A percentile compares a stretch with the other conserved stretches of the same genome.
Evolutionary conservation across 129 eudicot genomes (phyloP).

Genomic region (Saussurea involucrata): DNA sequence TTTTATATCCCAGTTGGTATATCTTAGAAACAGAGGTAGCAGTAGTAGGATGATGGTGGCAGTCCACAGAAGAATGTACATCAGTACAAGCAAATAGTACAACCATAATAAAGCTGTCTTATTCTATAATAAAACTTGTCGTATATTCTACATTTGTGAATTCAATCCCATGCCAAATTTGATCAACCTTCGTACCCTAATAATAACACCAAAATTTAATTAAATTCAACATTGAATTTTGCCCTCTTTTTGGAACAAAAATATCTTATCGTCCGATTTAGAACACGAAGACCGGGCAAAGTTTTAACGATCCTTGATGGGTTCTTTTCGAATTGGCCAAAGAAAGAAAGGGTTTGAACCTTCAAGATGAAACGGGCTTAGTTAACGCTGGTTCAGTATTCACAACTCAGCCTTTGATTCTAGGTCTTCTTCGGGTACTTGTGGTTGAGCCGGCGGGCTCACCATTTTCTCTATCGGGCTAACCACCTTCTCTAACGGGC

Average conservation of each 20-base stretch:
- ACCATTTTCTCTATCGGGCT: constrained; percentile 39
- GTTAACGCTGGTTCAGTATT: constrained; percentile 2
- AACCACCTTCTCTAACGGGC: constrained; percentile 39
- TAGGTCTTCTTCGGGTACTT: constrained; percentile 26
- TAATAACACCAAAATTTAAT: constrained; percentile 12
- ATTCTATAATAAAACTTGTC: constrained; percentile 18
- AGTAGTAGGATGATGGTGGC: background rate
- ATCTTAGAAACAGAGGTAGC: background rate
- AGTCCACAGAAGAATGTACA: constrained; percentile 12
- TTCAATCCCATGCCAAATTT: constrained; percentile 20
- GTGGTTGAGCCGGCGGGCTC: constrained; percentile 31
- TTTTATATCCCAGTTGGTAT: background rate
- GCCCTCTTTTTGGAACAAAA: constrained; percentile 16
- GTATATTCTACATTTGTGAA: constrained; percentile 28
- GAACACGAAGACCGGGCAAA: background rate
- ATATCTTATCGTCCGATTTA: background rate
- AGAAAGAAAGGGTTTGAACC: background rate
- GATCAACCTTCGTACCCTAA: constrained; percentile 12
- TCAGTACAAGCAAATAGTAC: constrained; percentile 22
- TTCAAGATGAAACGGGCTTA: background rate
- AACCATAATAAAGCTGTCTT: constrained; percentile 20
- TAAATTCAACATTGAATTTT: background rate
- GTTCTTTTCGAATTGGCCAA: background rate
- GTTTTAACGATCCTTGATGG: background rate
- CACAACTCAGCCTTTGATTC: constrained; percentile 66